These are phyloP conservation scores for Tulasnella sp. DNA, from an alignment of 768 basidiomycete genomes.

Conservation along the genomic window DNA sequence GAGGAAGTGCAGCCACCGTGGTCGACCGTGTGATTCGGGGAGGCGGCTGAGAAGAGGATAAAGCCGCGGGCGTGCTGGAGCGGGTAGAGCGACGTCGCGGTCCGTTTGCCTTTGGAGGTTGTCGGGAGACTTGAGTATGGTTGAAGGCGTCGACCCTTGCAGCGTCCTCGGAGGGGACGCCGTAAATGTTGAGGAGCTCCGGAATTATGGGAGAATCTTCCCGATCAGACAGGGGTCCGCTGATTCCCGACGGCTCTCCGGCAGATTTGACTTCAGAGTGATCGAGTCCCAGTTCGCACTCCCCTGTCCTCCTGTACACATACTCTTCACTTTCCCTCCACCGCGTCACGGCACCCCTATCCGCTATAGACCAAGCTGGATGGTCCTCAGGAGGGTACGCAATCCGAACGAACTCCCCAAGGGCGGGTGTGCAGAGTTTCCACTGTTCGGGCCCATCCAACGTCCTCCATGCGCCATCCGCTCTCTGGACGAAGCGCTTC, in stretches of 20 bases:
- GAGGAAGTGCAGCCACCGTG: neutral
- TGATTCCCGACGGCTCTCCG: neutral
- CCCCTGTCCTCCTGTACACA: neutral
- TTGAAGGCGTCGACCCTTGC: neutral
- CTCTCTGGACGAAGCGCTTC: neutral
- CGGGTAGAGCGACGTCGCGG: neutral
- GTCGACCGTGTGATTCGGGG: neutral
- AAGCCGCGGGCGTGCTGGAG: neutral
- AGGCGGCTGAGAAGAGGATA: neutral
- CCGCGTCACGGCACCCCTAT: neutral
- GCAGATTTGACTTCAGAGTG: neutral
- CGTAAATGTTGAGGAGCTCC: neutral
- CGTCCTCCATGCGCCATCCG: neutral
- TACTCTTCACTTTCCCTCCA: constrained; percentile 1
- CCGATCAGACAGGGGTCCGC: neutral
- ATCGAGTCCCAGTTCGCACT: neutral
- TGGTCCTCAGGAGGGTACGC: neutral
- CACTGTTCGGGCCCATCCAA: neutral
- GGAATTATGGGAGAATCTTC: neutral
- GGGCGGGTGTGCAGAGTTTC: neutral
- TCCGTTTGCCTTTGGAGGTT: neutral
- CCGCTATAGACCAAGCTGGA: neutral
- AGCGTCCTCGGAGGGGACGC: neutral
- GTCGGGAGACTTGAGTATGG: neutral
- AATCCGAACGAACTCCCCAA: neutral